Conservation (phyloP, 1,139 yeast genomes). For the Lodderomyces pseudojiufengensis region DNA sequence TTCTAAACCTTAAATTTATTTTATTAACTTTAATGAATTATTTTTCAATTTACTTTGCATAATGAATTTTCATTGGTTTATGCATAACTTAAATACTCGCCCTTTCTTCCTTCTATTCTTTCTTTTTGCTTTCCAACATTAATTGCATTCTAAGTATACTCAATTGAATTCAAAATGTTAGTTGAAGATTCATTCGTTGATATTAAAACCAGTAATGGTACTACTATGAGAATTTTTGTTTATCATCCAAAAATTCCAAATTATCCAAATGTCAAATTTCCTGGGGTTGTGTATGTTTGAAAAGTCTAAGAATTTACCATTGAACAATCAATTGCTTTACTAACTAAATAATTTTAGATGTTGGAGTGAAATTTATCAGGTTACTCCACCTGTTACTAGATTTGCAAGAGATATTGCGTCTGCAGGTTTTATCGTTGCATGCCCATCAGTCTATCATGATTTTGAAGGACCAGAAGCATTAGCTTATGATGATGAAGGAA, state of each 20-base stretch:
- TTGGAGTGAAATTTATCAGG: slow-evolving; percentile 79
- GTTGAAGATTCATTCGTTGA: slow-evolving; percentile 66
- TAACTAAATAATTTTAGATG: too few relatives aligned
- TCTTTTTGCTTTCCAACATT: neutral
- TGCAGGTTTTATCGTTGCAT: slow-evolving; percentile 73
- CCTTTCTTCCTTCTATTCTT: too few relatives aligned
- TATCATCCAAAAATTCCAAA: slow-evolving; percentile 69
- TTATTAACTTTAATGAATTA: too few relatives aligned
- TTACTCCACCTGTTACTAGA: slow-evolving; percentile 72
- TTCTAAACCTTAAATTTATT: too few relatives aligned
- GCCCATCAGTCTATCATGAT: slow-evolving; percentile 78
- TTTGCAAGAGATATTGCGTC: slow-evolving; percentile 78
- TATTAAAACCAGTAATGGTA: slow-evolving; percentile 61
- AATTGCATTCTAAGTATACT: slow-evolving; percentile 42
- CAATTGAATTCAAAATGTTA: slow-evolving; percentile 46
- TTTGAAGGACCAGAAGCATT: slow-evolving; percentile 62
- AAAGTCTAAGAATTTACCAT: slow-evolving; percentile 17
- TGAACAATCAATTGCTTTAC: too few relatives aligned
- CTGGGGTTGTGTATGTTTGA: slow-evolving; percentile 57
- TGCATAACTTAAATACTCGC: too few relatives aligned
- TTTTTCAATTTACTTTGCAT: too few relatives aligned
- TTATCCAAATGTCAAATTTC: slow-evolving; percentile 73
- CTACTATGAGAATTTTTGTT: slow-evolving; percentile 62
- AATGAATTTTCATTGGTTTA: too few relatives aligned
- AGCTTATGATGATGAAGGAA: slow-evolving; percentile 69